Evolutionary conservation across 768 basidiomycete genomes (phyloP).

Genomic region (Lactarius pseudohatsudake): DNA sequence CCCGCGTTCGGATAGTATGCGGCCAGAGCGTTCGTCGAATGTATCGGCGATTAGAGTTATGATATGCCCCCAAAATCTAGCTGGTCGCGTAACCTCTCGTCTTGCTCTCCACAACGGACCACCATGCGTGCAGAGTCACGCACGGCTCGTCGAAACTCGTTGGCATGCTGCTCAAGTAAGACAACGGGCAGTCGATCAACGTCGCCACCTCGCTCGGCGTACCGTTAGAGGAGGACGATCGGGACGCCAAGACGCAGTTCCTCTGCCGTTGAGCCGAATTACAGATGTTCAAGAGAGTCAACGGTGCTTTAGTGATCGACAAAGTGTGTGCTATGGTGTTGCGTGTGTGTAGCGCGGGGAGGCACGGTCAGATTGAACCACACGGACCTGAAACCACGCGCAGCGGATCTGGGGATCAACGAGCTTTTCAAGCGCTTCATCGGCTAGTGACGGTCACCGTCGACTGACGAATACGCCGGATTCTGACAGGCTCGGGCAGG

Average conservation of each 20-base stretch:
- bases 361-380: constrained; percentile 99
- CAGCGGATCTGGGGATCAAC: constrained; percentile 88
- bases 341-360: constrained; percentile 70
- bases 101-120: constrained; percentile 91
- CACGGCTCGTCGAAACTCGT: constrained; percentile 84
- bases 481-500: no score
- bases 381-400: constrained; percentile 91
- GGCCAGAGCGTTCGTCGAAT: no score
- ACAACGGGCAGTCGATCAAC: constrained; percentile 91
- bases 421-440: constrained; percentile 92
- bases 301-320: constrained; percentile 54
- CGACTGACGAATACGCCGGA: constrained; percentile 41
- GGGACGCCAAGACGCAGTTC: constrained; percentile 47
- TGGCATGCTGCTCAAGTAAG: constrained; percentile 91
- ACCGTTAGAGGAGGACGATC: constrained; percentile 98
- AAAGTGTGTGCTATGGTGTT: neutral
- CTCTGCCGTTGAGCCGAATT: no score
- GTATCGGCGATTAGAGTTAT: neutral
- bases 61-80: neutral
- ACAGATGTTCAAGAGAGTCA: constrained; percentile 73
- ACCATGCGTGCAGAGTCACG: constrained; percentile 85
- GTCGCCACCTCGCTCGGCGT: constrained; percentile 97
- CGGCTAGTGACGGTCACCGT: constrained; percentile 97
- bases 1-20: no score
- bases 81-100: constrained; percentile 93